Base-by-base conservation (phyloP, 1,284 basidiomycete genomes). In the Agaricales sp. region DNA sequence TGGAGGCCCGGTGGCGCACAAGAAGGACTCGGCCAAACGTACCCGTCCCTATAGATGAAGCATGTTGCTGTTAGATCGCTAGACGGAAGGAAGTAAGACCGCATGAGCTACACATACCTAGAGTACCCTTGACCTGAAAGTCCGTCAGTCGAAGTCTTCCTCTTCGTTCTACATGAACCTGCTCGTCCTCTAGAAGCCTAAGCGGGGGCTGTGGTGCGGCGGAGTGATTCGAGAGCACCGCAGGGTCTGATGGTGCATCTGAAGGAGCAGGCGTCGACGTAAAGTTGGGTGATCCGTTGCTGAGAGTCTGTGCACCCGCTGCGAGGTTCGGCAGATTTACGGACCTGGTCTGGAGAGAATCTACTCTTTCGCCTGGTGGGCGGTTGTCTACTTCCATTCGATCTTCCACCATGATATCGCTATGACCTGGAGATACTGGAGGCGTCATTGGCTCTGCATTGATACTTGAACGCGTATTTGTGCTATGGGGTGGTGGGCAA, bases 21-120 rank as follows among this genome's bases (percentile, higher is more conserved):
- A 97, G 76, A 52, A 96, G 77, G 12, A 97, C 93, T 49, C 91
- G 86, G 46, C 82, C 93, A 64, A 97, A 97, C 0, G 93, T 96
- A 13, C 93, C 93, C 3, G 93, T 93, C 12, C 93, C 92, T 89
- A 54, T 43, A 51, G 19, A 50, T 37, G 46, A 47, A 50, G n/a
- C 25, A 52, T 39, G 13, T 51, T 56, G 18, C 53, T 37, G 3
- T 11, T 25, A 26, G 35, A 51, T 14, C 49, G 45, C 48, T 46
- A 52, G 44, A 20, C 49, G 37, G 47, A 41, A 18, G 30, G 30
- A 45, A 19, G 14, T 30, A 43, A 46, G 50, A 39, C 60, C n/a
- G 50, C 45, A 35, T 25, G 49, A n/a, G n/a, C n/a, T n/a, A 16
- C 46, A 55, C 73, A 54, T 59, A 88, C 87, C 87, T 51, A 90